Percentiles rank a stretch among this genome's conserved stretches.
Conservation (phyloP, 2,329 filamentous ascomycete species). For the Stagonosporopsis chrysanthemi region DNA sequence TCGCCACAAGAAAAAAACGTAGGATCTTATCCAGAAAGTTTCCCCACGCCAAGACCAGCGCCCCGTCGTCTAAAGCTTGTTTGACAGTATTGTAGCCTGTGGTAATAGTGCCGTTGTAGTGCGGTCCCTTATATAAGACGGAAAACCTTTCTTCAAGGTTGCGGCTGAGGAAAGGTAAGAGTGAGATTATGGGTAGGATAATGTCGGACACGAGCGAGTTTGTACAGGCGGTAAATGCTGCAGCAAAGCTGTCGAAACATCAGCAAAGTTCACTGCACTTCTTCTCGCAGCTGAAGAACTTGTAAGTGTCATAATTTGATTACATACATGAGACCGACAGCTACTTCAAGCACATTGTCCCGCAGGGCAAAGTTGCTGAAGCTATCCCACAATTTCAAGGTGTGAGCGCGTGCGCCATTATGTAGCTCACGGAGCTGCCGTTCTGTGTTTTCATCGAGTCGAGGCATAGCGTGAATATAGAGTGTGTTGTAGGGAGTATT, state of each 20-base stretch:
- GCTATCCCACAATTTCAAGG: constrained; percentile 64
- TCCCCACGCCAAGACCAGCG: constrained; percentile 76
- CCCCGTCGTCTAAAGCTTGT: constrained; percentile 74
- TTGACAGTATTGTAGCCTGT: constrained; percentile 73
- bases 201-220: constrained; percentile 76
- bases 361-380: constrained; percentile 77
- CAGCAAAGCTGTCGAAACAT: constrained; percentile 63
- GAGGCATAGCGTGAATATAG: constrained; percentile 33
- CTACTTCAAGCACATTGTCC: constrained; percentile 78
- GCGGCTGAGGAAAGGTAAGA: constrained; percentile 72
- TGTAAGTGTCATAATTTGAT: not conserved
- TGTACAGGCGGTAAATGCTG: constrained; percentile 74
- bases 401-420: constrained; percentile 52
- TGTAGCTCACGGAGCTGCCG: constrained; percentile 59
- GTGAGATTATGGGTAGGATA: constrained; percentile 71
- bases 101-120: constrained; percentile 50
- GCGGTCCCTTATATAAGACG: constrained; percentile 65
- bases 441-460: constrained; percentile 41
- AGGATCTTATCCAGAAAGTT: constrained; percentile 71
- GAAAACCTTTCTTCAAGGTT: constrained; percentile 80
- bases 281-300: not conserved
- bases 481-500: not conserved
- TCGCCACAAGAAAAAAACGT: constrained; percentile 70
- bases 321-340: constrained; percentile 73
- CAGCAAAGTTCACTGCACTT: not conserved